These are phyloP conservation scores for Prunus mongolica DNA, from an alignment of 306 rosid species.

Conservation along the genomic window DNA sequence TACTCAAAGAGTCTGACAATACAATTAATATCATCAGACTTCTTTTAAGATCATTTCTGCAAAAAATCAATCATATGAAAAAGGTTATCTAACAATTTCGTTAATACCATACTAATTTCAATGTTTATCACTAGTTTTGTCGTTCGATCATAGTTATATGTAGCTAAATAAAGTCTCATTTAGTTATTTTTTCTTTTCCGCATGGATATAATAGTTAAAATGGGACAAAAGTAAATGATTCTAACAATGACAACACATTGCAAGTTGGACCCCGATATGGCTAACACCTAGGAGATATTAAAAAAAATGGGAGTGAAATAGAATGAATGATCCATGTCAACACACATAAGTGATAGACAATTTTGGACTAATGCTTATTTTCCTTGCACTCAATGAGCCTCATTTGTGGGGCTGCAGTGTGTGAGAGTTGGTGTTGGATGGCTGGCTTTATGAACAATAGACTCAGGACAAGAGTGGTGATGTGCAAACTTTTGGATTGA, in stretches of 20 bases:
- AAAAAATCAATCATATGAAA: too few species aligned
- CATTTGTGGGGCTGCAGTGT: background rate
- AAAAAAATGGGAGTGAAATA: background rate
- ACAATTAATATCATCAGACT: accelerated
- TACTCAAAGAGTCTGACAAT: too few species aligned
- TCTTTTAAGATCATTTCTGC: too few species aligned
- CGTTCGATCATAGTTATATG: too few species aligned
- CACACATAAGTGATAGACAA: background rate
- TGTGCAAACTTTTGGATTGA: background rate
- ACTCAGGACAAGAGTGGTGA: background rate
- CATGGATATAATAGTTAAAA: too few species aligned
- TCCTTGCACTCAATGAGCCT: background rate
- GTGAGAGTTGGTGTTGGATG: background rate
- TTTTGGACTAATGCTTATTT: background rate
- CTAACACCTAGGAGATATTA: background rate
- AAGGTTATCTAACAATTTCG: too few species aligned
- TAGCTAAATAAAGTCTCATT: too few species aligned
- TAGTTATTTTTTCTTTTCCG: accelerated
- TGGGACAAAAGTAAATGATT: background rate
- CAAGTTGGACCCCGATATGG: background rate
- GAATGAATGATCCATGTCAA: background rate
- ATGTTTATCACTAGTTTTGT: too few species aligned
- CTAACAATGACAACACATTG: background rate
- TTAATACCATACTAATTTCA: background rate
- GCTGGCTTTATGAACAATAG: background rate